phyloP scores from a whole-genome alignment of 2,329 filamentous ascomycete genomes.

The Penicillium sp. region DNA sequence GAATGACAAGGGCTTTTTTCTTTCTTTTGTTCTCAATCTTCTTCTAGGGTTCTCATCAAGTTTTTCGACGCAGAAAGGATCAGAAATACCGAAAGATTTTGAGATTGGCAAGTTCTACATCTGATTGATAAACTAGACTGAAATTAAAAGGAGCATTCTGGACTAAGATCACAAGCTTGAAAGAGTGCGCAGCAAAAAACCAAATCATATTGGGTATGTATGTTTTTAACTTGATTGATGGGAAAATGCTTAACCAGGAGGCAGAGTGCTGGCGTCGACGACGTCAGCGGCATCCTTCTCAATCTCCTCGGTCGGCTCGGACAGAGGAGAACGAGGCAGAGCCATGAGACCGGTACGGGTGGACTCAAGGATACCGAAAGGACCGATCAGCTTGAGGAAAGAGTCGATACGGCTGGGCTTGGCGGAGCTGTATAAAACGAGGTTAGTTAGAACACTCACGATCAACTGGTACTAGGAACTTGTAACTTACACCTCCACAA shows the following conservation, averaged over 20 bases:
- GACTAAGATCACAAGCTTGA: conserved; percentile 5
- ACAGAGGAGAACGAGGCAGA: conserved; percentile 83
- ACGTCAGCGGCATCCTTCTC: conserved; percentile 89
- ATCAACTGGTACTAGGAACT: neutral
- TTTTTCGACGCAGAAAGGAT: neutral
- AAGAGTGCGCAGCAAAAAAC: conserved; percentile 12
- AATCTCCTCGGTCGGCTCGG: conserved; percentile 64
- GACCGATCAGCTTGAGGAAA: conserved; percentile 90
- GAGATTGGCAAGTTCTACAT: neutral
- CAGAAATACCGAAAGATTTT: neutral
- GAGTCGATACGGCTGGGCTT: conserved; percentile 93
- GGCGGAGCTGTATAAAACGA: conserved; percentile 60
- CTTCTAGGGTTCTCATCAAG: neutral
- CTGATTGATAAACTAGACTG: neutral
- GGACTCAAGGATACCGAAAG: conserved; percentile 95
- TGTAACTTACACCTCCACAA: conserved; percentile 80
- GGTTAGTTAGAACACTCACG: neutral
- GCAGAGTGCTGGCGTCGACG: conserved; percentile 88
- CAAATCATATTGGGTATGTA: conserved; percentile 23
- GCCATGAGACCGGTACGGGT: conserved; percentile 96
- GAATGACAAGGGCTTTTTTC: neutral
- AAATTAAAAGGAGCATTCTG: neutral
- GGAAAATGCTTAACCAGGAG: conserved; percentile 65
- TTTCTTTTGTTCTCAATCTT: too few species aligned
- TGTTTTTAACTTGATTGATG: conserved; percentile 19